Evolutionary conservation across 495 filamentous ascomycete genomes (phyloP), one percentile per base, ranked within the genome.

Genomic region (Aspergillus panamensis): DNA sequence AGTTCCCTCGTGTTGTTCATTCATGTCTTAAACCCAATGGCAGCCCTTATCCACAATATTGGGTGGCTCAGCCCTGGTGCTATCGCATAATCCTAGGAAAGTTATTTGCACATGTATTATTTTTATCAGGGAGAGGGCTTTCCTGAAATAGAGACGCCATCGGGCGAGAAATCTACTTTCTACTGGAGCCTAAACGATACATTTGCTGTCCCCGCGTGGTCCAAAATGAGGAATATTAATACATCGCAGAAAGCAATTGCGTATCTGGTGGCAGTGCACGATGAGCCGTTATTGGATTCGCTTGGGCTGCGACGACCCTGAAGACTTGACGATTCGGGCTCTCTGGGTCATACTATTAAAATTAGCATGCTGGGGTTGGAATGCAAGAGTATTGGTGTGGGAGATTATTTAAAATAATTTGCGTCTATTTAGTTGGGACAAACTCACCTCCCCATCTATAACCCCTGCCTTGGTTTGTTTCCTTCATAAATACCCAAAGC

Each of bases 161-260:
- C 17, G 0, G 49, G 49, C 1, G 29, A 6, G 49, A 35, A 33
- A 12, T 6, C 2, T 13, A 52, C 29, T 1, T 21, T 52, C 29
- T 1, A 52, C 2, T 52, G 49, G 49, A 30, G 49, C 6, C 4
- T 9, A 37, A 21, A 30, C 8, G 49, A 52, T 35, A 33, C 49
- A 6, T 52, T 52, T 37, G 49, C 49, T 0, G 29, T 52, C 17
- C 49, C 49, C 19, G 16, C n/a, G 12, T 52, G 49, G 49, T 52
- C 9, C 33, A 21, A 52, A 19, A 25, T 49, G 3, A 49, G n/a
- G 47, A 19, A 21, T 30, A 35, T 35, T 35, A 35, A 35, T 3
- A 35, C 33, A 35, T 35, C 33, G 3, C 1, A 35, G 1, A 35
- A 8, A 3, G 3, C 8, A 13, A 3, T 8, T 35, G 33, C 33